Percentiles rank a stretch among this genome's conserved stretches.
These are phyloP conservation scores for Paratinospora sagittata DNA, from an alignment of 164 flowering plant genomes.

Conservation along the genomic window DNA sequence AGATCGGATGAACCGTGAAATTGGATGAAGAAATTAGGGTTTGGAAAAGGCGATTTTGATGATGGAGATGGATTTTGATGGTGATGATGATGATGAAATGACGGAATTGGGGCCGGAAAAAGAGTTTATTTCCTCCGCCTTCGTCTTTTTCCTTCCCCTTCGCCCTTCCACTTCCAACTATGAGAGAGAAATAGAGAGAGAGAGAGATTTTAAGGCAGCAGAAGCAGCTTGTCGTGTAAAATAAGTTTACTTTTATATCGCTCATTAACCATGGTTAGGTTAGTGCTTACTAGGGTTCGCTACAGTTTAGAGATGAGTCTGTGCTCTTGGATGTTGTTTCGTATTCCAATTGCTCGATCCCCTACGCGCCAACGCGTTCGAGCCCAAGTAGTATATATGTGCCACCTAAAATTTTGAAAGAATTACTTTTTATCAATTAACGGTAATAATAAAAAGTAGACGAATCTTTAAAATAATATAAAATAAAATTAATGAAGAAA, in stretches of 20 bases:
- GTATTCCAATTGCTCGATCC: not conserved
- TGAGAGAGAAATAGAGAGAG: not conserved
- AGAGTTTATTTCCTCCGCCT: conserved; percentile 13
- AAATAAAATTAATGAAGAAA: too few relatives aligned
- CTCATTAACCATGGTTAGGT: conserved; percentile 13
- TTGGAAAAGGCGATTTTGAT: not conserved
- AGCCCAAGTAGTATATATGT: too few relatives aligned
- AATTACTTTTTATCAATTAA: too few relatives aligned
- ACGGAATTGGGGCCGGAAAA: conserved; percentile 15
- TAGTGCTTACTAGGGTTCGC: not conserved
- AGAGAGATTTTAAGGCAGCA: conserved; percentile 11
- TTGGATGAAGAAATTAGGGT: conserved; percentile 1
- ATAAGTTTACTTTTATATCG: not conserved
- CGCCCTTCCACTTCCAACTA: conserved; percentile 1
- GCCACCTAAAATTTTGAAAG: too few relatives aligned
- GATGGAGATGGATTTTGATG: not conserved
- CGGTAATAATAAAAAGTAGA: too few relatives aligned
- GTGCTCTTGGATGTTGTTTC: not conserved
- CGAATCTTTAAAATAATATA: too few relatives aligned
- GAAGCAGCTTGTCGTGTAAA: not conserved
- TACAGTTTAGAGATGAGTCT: not conserved
- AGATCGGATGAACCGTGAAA: not conserved
- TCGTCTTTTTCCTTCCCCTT: conserved; percentile 8
- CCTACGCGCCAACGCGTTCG: too few relatives aligned
- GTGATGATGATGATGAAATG: not conserved